These are phyloP conservation scores for Eleusine indica DNA, from an alignment of 176 grass and related monocot genomes.

Conservation along the genomic window DNA sequence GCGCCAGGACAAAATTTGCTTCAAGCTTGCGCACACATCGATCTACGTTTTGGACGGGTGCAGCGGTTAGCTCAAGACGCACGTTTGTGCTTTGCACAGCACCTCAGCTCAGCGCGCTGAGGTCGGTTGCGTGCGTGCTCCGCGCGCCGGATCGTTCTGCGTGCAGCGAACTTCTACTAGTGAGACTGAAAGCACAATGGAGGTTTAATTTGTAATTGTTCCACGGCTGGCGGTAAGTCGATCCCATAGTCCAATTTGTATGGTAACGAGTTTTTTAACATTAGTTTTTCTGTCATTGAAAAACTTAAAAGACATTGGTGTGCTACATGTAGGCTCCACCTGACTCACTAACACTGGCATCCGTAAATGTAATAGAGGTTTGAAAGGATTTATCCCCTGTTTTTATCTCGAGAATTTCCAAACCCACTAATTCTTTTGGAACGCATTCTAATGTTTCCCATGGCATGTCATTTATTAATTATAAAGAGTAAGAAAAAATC, in stretches of 20 bases:
- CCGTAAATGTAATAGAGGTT: too few species aligned
- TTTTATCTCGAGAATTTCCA: too few species aligned
- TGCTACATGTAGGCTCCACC: too few species aligned
- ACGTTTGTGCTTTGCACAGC: conserved; percentile 13
- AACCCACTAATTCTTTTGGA: too few species aligned
- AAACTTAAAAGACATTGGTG: too few species aligned
- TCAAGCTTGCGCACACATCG: not conserved
- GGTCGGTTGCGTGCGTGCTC: conserved; percentile 35
- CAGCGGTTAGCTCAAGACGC: conserved; percentile 38
- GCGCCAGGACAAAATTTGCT: conserved; percentile 6
- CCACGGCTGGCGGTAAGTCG: not conserved
- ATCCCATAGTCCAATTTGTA: not conserved
- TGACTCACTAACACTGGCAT: too few species aligned
- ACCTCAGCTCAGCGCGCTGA: not conserved
- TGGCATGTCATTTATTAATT: too few species aligned
- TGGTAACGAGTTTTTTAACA: not conserved
- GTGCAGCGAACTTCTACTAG: not conserved
- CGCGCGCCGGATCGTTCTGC: not conserved
- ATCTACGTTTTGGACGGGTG: conserved; percentile 44
- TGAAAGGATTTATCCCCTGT: too few species aligned
- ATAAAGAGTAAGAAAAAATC: too few species aligned
- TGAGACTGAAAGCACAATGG: not conserved
- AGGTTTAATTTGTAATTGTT: not conserved
- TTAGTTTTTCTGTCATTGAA: too few species aligned
- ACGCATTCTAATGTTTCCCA: too few species aligned